A percentile compares a stretch with the other conserved stretches of the same genome.
These are phyloP conservation scores for Trichaptum fuscoviolaceum DNA, from an alignment of 768 basidiomycete species.

Conservation along the genomic window DNA sequence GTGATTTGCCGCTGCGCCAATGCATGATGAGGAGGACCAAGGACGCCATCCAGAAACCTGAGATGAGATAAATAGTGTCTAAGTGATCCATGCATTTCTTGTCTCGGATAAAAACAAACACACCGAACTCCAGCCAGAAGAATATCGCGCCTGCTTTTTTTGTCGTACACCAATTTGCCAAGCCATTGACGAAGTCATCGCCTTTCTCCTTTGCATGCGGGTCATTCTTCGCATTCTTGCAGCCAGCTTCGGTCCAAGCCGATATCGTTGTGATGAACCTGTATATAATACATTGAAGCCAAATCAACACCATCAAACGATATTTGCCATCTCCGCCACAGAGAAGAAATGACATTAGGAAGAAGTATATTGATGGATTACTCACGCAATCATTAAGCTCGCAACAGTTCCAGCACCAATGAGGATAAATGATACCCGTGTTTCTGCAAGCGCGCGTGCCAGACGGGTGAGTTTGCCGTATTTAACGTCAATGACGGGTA, in stretches of 20 bases:
- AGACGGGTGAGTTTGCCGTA: slow-evolving; percentile 76
- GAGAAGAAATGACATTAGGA: slow-evolving; percentile 11
- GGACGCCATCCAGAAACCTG: slow-evolving; percentile 75
- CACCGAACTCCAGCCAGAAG: slow-evolving; percentile 82
- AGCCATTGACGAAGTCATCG: slow-evolving; percentile 56
- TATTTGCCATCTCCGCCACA: slow-evolving; percentile 11
- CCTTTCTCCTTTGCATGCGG: slow-evolving; percentile 66
- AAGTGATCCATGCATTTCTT: slow-evolving; percentile 3
- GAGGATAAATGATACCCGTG: slow-evolving; percentile 81
- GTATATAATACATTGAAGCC: slow-evolving; percentile 5
- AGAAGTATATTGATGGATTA: slow-evolving; percentile 17
- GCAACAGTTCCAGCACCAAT: slow-evolving; percentile 61
- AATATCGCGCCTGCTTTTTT: slow-evolving; percentile 90
- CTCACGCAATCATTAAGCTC: slow-evolving; percentile 74
- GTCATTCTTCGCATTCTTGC: slow-evolving; percentile 79
- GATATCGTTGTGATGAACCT: slow-evolving; percentile 77
- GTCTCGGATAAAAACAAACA: slow-evolving; percentile 19
- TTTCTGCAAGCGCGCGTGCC: slow-evolving; percentile 75
- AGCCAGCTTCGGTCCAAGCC: slow-evolving; percentile 86
- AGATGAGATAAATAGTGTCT: slow-evolving; percentile 9
- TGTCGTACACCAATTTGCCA: slow-evolving; percentile 83
- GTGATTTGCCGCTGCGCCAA: slow-evolving; percentile 67
- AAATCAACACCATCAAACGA: slow-evolving; percentile 8
- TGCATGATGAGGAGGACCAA: slow-evolving; percentile 60
- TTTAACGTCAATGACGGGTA: slow-evolving; percentile 81